Percentiles rank a stretch among this genome's conserved stretches.
Conservation (phyloP, 495 filamentous ascomycete species). For the Corynascus novoguineensis region DNA sequence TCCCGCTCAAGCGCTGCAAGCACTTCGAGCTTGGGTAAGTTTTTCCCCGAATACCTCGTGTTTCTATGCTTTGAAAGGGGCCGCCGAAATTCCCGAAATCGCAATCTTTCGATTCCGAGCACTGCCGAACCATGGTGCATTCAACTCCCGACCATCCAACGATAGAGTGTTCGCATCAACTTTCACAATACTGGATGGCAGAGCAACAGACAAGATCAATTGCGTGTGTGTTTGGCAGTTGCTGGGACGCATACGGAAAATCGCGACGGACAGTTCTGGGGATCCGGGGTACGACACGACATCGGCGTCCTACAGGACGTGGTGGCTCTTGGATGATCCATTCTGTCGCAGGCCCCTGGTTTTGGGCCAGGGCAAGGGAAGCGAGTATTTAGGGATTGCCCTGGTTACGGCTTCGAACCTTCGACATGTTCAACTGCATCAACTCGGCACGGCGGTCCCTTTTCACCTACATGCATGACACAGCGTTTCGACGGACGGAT, state of each 20-base stretch:
- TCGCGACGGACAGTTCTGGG: no score
- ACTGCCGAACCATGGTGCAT: not conserved
- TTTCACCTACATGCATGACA: not conserved
- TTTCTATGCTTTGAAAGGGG: conserved; percentile 14
- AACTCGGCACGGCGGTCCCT: conserved; percentile 12
- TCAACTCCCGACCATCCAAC: not conserved
- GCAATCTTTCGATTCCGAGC: not conserved
- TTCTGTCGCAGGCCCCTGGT: not conserved
- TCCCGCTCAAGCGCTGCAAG: conserved; percentile 98
- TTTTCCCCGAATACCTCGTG: not conserved
- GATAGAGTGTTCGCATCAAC: not conserved
- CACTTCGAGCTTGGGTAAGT: conserved; percentile 98
- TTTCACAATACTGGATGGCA: no score
- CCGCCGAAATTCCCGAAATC: conserved; percentile 8
- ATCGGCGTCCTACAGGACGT: no score
- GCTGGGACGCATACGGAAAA: no score
- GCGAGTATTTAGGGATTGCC: no score
- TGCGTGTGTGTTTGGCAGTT: no score
- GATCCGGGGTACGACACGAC: no score
- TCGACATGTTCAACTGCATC: no score
- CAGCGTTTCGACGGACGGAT: not conserved
- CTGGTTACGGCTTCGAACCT: not conserved
- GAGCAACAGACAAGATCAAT: no score
- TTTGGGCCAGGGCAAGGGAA: not conserved
- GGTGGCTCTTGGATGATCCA: not conserved